Base-by-base conservation (phyloP, 2,329 filamentous ascomycete genomes). In the Hypoxylon sp. region DNA sequence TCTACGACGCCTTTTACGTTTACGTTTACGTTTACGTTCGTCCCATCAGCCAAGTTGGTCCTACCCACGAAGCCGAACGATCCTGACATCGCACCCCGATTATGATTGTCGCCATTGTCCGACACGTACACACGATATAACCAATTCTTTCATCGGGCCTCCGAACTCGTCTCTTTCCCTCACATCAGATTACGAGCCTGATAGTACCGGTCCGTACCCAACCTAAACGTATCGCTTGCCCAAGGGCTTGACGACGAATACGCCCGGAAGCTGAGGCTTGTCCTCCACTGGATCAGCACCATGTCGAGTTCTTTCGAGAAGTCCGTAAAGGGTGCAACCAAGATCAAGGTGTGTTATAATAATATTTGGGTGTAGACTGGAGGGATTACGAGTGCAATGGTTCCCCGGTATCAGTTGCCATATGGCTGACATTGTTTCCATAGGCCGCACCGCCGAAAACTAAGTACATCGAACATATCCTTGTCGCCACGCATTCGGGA, bases 381-480 rank as follows among this genome's bases (percentile, higher is more conserved):
- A 17, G 17, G 4, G 34, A 5, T 15, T 3, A 22, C 24, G 41
- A 17, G n/a, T 43, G 39, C 6, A 20, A 20, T 2, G 2, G 10
- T 20, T 19, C 37, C 32, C 34, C 28, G 41, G 34, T 15, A 41
- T 22, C 32, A 24, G 37, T 48, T 20, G 30, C 26, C 17, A 44
- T 32, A 22, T 32, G 64, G 49, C 69, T 73, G 54, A 71, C 61
- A 28, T 30, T 56, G 54, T 55, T 24, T 39, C 34, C 32, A 43
- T 74, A 96, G 92, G 91, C 94, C 80, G 95, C 95, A 70, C 92
- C 95, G 66, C 95, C 95, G 53, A 99, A 99, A 82, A 95, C 94
- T 59, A 99, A 99, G 81, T 99, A 98, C 82, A 96, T 99, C 82
- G 95, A 99, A 79, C 93, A 97, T 77, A 97, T 99, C 75, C 87